Evolutionary conservation across 176 grass and related monocot genomes (phyloP).

Genomic region (Pontederia paniculata): DNA sequence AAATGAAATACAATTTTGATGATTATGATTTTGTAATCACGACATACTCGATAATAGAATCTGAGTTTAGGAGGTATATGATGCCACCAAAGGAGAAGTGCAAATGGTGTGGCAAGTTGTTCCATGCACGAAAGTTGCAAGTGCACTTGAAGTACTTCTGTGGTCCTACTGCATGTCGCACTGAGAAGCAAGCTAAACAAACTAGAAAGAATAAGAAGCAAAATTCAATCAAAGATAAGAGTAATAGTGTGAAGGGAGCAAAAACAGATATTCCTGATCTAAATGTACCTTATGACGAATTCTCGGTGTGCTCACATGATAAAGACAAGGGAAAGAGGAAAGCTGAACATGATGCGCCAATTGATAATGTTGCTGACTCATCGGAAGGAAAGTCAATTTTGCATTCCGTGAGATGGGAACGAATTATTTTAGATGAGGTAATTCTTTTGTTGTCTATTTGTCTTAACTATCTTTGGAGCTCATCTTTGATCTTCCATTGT

Average conservation of each 20-base stretch:
- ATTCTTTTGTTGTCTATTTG: neutral
- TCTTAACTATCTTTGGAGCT: neutral
- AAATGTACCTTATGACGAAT: no score
- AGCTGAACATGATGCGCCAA: conserved; percentile 9
- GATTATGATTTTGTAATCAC: conserved; percentile 75
- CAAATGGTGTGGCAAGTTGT: conserved; percentile 32
- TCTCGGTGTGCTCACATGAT: neutral
- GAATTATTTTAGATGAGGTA: conserved; percentile 96
- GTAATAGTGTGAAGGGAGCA: no score
- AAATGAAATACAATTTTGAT: conserved; percentile 30
- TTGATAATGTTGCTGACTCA: conserved; percentile 1
- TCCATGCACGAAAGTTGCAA: conserved; percentile 35
- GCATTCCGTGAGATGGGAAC: conserved; percentile 70
- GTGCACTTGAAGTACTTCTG: conserved; percentile 61
- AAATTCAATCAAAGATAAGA: no score
- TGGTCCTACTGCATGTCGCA: conserved; percentile 60
- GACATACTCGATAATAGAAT: conserved; percentile 78
- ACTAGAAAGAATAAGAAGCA: conserved; percentile 29
- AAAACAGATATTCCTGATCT: no score
- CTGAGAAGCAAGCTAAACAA: conserved; percentile 74
- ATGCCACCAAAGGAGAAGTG: conserved; percentile 68
- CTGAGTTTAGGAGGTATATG: conserved; percentile 75
- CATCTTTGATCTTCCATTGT: neutral
- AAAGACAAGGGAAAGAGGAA: conserved; percentile 3
- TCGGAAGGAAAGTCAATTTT: conserved; percentile 44